Conservation (phyloP, 805 yeast species). For the Tetrapisispora nanseiensis region DNA sequence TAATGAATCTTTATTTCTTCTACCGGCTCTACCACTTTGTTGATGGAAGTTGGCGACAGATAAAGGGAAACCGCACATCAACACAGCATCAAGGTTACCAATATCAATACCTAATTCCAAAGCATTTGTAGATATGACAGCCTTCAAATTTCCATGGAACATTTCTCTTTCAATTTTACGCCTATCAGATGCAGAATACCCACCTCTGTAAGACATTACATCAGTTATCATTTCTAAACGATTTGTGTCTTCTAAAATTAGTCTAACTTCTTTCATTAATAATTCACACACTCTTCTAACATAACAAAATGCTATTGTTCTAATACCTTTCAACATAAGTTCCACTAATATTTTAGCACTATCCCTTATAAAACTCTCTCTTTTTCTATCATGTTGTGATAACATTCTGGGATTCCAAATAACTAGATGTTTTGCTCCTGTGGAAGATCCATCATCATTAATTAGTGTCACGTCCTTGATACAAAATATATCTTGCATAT, state of each 20-base stretch:
- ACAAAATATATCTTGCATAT: slow-evolving; percentile 70
- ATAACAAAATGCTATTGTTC: slow-evolving; percentile 85
- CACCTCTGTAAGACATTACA: slow-evolving; percentile 91
- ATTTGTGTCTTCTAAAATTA: slow-evolving; percentile 37
- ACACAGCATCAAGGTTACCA: slow-evolving; percentile 83
- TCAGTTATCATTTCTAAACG: slow-evolving; percentile 42
- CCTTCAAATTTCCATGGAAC: slow-evolving; percentile 79
- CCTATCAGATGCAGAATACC: slow-evolving; percentile 79
- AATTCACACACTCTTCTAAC: slow-evolving; percentile 81
- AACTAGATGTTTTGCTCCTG: slow-evolving; percentile 63
- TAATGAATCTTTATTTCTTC: slow-evolving; percentile 75
- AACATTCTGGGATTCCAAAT: slow-evolving; percentile 80
- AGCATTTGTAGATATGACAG: slow-evolving; percentile 91
- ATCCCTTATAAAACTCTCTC: slow-evolving; percentile 65
- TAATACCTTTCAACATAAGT: slow-evolving; percentile 50
- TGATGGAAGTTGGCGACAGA: slow-evolving; percentile 84
- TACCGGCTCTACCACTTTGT: slow-evolving; percentile 95
- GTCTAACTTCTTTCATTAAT: slow-evolving; percentile 72
- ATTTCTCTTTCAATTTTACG: slow-evolving; percentile 79
- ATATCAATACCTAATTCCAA: slow-evolving; percentile 92
- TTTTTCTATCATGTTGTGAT: slow-evolving; percentile 43
- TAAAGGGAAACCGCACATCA: slow-evolving; percentile 87
- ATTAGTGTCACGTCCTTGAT: slow-evolving; percentile 49
- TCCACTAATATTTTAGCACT: slow-evolving; percentile 66
- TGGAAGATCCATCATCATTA: slow-evolving; percentile 79